A percentile compares a stretch with the other conserved stretches of the same genome.
Evolutionary conservation across 2,329 filamentous ascomycete species (phyloP).

Genomic region (Conoideocrella luteorostrata): DNA sequence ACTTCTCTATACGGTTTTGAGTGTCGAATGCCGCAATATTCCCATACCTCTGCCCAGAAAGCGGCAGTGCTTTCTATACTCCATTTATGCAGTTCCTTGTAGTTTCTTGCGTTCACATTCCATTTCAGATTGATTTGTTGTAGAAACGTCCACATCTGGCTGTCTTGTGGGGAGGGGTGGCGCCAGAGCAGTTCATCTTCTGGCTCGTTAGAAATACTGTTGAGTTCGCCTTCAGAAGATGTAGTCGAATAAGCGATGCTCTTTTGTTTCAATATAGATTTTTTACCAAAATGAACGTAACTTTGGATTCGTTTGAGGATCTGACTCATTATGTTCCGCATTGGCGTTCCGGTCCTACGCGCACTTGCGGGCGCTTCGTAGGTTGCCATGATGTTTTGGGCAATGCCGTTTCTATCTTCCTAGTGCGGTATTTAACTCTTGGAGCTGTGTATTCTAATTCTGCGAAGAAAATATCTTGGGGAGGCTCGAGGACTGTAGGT

Average conservation of each 20-base stretch:
- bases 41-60: not conserved
- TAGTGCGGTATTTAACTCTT: no score
- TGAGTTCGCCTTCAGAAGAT: not conserved
- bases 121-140: not conserved
- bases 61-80: not conserved
- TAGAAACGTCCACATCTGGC: not conserved
- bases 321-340: not conserved
- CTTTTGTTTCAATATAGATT: not conserved
- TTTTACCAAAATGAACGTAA: not conserved
- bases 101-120: not conserved
- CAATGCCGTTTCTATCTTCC: no score
- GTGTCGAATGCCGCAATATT: conserved; percentile 1
- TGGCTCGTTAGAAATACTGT: not conserved
- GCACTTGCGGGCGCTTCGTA: not conserved
- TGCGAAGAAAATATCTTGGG: no score
- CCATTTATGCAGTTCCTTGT: not conserved
- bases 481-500: no score
- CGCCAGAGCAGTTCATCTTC: not conserved
- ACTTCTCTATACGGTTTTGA: not conserved
- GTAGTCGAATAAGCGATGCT: not conserved
- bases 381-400: not conserved
- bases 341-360: no score
- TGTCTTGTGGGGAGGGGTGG: not conserved
- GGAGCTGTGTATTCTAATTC: no score
- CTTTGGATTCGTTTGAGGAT: not conserved